Conservation (phyloP, 192 early-diverging fungal genomes). For the Jimgerdemannia flammicorona region DNA sequence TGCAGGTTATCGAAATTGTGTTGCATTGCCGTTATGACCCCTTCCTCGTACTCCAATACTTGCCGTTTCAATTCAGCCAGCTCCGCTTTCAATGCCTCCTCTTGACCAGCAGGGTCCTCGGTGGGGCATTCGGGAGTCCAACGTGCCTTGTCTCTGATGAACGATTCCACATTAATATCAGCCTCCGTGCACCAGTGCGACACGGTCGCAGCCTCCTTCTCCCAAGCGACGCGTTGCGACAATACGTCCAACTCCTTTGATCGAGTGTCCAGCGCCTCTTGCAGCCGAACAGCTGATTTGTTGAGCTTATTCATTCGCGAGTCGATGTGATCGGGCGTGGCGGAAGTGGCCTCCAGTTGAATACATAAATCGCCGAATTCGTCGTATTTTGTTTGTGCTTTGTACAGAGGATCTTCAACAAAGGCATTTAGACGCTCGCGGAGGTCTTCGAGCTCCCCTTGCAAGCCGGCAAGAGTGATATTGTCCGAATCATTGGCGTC, state of each 20-base stretch:
- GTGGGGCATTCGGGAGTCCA: constrained; percentile 6
- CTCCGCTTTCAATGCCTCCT: not conserved
- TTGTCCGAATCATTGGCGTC: constrained; percentile 5
- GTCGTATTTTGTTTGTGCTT: constrained; percentile 19
- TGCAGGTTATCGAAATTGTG: not conserved
- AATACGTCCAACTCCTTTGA: constrained; percentile 16
- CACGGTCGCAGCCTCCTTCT: not conserved
- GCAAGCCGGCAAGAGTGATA: constrained; percentile 3
- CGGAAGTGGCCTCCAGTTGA: constrained; percentile 12
- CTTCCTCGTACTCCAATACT: not conserved
- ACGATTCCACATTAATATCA: not conserved
- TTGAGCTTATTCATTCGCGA: constrained; percentile 14
- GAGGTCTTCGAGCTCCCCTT: constrained; percentile 12
- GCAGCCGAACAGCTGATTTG: constrained; percentile 3
- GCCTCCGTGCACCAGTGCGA: not conserved
- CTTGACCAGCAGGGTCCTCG: not conserved
- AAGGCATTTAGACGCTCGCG: constrained; percentile 7
- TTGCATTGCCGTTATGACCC: not conserved
- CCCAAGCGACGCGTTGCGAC: constrained; percentile 11
- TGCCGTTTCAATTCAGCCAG: not conserved
- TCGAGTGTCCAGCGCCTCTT: constrained; percentile 15
- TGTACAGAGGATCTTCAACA: not conserved
- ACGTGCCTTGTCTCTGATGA: constrained; percentile 2
- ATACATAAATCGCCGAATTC: constrained; percentile 19
- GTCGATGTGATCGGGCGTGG: constrained; percentile 28